Conservation (phyloP, 2,329 filamentous ascomycete genomes). For the Colletotrichum sp. region DNA sequence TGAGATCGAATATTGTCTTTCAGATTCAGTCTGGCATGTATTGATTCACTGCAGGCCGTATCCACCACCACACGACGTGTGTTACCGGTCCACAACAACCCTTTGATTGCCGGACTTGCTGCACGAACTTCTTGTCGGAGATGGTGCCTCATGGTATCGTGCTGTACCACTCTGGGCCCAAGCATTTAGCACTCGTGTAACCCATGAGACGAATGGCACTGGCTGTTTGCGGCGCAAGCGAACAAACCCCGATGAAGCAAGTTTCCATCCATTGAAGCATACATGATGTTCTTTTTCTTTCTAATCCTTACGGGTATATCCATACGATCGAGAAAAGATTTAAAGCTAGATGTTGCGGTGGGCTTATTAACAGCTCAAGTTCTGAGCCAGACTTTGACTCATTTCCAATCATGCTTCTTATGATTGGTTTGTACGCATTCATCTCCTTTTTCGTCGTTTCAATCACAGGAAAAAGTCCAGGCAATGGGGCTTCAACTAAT, state of each 20-base stretch:
- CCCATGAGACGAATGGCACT: not conserved
- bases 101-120: not conserved
- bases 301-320: not conserved
- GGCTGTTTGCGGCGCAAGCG: not conserved
- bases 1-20: not conserved
- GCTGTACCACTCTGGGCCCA: not conserved
- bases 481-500: not conserved
- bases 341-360: not conserved
- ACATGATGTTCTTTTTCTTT: not conserved
- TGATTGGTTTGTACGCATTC: not conserved
- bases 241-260: not conserved
- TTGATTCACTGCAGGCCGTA: not conserved
- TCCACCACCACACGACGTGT: not conserved
- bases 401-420: not conserved
- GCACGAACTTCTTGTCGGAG: not conserved
- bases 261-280: not conserved
- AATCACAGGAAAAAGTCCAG: not conserved
- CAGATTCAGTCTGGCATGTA: not conserved
- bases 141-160: not conserved
- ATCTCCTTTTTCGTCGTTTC: not conserved
- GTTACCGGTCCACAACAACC: not conserved
- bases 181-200: not conserved
- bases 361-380: not conserved
- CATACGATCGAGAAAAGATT: not conserved
- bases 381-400: not conserved